A percentile compares a stretch with the other conserved stretches of the same genome.
Conservation (phyloP, 352 stramenopile species). For the Globisporangium splendens region DNA sequence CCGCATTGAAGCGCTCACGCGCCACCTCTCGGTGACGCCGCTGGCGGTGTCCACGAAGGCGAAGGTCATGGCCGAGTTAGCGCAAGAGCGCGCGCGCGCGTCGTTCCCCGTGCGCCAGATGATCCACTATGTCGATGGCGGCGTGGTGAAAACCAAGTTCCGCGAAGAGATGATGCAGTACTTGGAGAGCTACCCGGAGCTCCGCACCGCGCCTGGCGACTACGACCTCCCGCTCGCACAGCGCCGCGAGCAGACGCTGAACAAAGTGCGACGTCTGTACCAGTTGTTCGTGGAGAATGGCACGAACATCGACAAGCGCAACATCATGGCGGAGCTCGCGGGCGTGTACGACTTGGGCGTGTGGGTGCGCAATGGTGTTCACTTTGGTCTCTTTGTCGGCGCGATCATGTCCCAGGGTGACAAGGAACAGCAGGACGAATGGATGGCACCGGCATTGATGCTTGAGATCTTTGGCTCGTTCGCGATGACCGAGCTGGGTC, state of each 20-base stretch:
- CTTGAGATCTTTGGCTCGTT: constrained; percentile 85
- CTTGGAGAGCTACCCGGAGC: constrained; percentile 42
- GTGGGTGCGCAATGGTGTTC: constrained; percentile 76
- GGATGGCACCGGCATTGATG: constrained; percentile 68
- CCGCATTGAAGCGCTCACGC: constrained; percentile 46
- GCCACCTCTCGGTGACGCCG: constrained; percentile 30
- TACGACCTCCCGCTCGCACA: constrained; percentile 55
- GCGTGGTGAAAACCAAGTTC: constrained; percentile 33
- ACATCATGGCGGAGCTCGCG: constrained; percentile 58
- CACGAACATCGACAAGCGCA: constrained; percentile 45
- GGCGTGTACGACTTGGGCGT: constrained; percentile 62
- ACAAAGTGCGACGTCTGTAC: constrained; percentile 53
- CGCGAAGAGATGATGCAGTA: constrained; percentile 50
- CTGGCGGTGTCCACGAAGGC: constrained; percentile 39
- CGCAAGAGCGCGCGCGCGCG: constrained; percentile 37
- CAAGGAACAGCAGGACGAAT: constrained; percentile 80
- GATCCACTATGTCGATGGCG: constrained; percentile 61
- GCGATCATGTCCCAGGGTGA: constrained; percentile 71
- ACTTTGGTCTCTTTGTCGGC: constrained; percentile 81
- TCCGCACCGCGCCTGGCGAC: constrained; percentile 26
- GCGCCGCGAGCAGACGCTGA: constrained; percentile 46
- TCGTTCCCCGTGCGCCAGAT: constrained; percentile 54
- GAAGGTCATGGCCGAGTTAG: constrained; percentile 40
- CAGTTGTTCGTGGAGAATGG: constrained; percentile 61
- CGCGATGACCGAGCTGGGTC: constrained; percentile 91